Evolutionary conservation across 2,329 filamentous ascomycete species (phyloP), one percentile per base, ranked within the genome.

Genomic region (Trichophyton mentagrophytes): DNA sequence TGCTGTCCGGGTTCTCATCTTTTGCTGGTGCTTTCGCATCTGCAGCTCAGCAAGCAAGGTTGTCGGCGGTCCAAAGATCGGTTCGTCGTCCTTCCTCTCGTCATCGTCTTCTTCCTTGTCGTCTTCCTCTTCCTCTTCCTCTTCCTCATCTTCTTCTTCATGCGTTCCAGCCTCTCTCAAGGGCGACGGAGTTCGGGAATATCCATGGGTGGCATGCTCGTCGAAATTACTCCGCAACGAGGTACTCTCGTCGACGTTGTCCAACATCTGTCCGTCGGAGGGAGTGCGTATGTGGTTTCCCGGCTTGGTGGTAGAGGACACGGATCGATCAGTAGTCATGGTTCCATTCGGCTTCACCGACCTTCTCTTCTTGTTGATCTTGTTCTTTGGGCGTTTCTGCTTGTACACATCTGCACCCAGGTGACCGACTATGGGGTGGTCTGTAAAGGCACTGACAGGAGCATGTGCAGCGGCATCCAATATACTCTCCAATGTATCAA

Each of bases 21-120:
- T 91, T 68, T 95, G 86, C 67, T 96, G 88, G 62, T 89, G 85
- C 71, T 99, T 97, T 58, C 93, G 87, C 65, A 95, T 77, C 70
- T 96, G 90, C 6, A 99, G 78, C 71, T 99, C 93, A 0, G 93
- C 93, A 25, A 99, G 82, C 0, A 99, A 80, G 0, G 93, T 99
- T 0, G 90, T 95, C 0, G 93, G 93, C 3, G 85, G 82, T 0
- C 88, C 89, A 59, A 85, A 80, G 64, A 83, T 86, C 1, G 70
- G 70, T 15, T 66, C 65, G 13, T 69, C 65, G 1, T 47, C 20
- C 78, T 3, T 77, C 75, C 76, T 76, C n/a, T 69, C 71, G 15
- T 75, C 78, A 78, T 3, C 77, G 75, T 76, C 76, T 2, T 76
- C 76, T 9, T 78, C 72, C 15, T 72, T 75, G 6, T 78, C 78